Evolutionary conservation across 2,329 filamentous ascomycete species (phyloP), one percentile per base, ranked within the genome.

Genomic region (Penicillium sp.): DNA sequence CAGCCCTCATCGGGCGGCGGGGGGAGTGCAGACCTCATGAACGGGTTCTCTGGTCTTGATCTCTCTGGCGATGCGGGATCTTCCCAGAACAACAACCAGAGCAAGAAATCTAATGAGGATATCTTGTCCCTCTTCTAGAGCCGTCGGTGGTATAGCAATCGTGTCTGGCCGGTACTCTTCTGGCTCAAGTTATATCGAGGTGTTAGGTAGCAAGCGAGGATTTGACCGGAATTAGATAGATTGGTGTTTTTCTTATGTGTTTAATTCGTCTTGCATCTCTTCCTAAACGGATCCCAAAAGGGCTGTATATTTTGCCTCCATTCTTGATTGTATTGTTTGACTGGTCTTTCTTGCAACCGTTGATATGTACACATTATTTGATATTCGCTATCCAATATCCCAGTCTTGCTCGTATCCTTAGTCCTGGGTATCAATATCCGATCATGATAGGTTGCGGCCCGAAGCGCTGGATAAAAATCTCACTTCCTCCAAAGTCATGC

Each of bases 31-130:
- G 80, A 83, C 60, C 77, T 96, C 77, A 77, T 85, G 75, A 89
- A 89, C 64, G 91, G 91, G 0, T 95, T 99, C 65, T 88, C 84
- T 25, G 83, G 83, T 4, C 77, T 99, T 73, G 84, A 89, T 72
- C 76, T 99, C 64, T 80, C 83, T 39, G 82, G 81, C 34, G 64
- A 64, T 47, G 58, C 57, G 25, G 42, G 31, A 2, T 52, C 63
- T 40, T 55, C 68, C 30, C 55, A 54, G 11, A 59, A 55, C 30
- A 59, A 55, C 30, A 61, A 53, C 33, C 62, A 65, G 42, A 54
- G 58, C 35, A 76, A 77, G 66, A 78, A 77, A 69, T 76, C 69
- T 46, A 81, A 80, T 50, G 76, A 81, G 55, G 78, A 82, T 60
- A 70, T 81, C 36, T 57, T 82, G 52, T 78, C 78, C 46, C 64